phyloP scores from a whole-genome alignment of 148 eudicot species.

The Linanthus parryae region DNA sequence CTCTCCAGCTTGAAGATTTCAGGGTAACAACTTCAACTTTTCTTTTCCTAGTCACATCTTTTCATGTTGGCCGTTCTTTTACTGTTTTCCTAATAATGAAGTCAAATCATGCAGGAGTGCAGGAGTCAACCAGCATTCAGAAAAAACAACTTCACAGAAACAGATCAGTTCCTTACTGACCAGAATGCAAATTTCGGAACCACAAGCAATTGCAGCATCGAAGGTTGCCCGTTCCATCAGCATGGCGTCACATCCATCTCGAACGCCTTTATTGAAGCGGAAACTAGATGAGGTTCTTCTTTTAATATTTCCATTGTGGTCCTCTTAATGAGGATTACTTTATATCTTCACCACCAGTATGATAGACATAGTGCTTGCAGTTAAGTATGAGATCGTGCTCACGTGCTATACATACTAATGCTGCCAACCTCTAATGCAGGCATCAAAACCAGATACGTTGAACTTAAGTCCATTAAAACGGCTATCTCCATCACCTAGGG shows the following conservation, averaged over 20 bases:
- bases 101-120: conserved; percentile 16
- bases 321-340: neutral
- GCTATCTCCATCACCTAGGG: conserved; percentile 33
- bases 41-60: neutral
- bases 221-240: conserved; percentile 16
- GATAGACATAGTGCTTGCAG: no score
- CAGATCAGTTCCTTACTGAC: conserved; percentile 19
- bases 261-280: conserved; percentile 53
- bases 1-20: conserved; percentile 22
- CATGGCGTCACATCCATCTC: conserved; percentile 28
- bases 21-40: conserved; percentile 20
- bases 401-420: no score
- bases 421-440: conserved; percentile 31
- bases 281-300: conserved; percentile 44
- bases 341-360: neutral
- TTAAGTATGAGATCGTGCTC: no score
- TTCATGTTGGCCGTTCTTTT: neutral
- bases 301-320: neutral
- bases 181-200: conserved; percentile 8
- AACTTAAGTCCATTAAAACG: conserved; percentile 49
- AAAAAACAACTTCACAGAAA: conserved; percentile 14
- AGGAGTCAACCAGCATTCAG: conserved; percentile 17
- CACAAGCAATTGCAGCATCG: conserved; percentile 10
- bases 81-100: neutral
- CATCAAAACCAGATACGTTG: conserved; percentile 17